Percentiles rank a stretch among this genome's conserved stretches.
These are phyloP conservation scores for Kurtzmaniella quercitrusa DNA, from an alignment of 1,139 yeast genomes.

Conservation along the genomic window DNA sequence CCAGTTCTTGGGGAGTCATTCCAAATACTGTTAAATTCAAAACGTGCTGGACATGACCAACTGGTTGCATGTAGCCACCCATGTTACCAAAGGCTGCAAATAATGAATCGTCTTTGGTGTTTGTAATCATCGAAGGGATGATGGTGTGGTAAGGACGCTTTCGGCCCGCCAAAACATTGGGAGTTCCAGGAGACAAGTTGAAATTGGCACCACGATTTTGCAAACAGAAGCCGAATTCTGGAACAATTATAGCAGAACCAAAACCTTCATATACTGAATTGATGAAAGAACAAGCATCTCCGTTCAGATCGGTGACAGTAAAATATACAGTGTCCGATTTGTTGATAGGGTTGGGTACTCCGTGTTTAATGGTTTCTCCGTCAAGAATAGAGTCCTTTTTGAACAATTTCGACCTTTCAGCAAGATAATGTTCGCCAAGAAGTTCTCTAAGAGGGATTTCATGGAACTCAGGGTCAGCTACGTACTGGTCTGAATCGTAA, in stretches of 20 bases:
- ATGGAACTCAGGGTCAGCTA: constrained; percentile 54
- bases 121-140: constrained; percentile 70
- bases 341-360: constrained; percentile 60
- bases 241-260: constrained; percentile 71
- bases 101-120: constrained; percentile 31
- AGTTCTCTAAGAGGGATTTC: constrained; percentile 33
- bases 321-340: constrained; percentile 77
- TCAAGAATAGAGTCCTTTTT: constrained; percentile 33
- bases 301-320: constrained; percentile 63
- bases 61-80: constrained; percentile 90
- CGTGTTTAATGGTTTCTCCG: constrained; percentile 42
- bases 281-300: constrained; percentile 80
- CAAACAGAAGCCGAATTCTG: constrained; percentile 63
- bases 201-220: constrained; percentile 80
- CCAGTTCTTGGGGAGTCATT: constrained; percentile 66
- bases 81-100: constrained; percentile 77
- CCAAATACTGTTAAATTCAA: constrained; percentile 62
- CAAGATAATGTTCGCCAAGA: constrained; percentile 42
- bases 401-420: constrained; percentile 47
- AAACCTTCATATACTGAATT: constrained; percentile 70
- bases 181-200: constrained; percentile 52
- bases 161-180: constrained; percentile 61
- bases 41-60: constrained; percentile 78
- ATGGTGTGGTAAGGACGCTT: constrained; percentile 84
- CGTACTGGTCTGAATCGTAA: constrained; percentile 72